Base-by-base conservation (phyloP, 2,329 filamentous ascomycete genomes). In the Cercospora citrullina region DNA sequence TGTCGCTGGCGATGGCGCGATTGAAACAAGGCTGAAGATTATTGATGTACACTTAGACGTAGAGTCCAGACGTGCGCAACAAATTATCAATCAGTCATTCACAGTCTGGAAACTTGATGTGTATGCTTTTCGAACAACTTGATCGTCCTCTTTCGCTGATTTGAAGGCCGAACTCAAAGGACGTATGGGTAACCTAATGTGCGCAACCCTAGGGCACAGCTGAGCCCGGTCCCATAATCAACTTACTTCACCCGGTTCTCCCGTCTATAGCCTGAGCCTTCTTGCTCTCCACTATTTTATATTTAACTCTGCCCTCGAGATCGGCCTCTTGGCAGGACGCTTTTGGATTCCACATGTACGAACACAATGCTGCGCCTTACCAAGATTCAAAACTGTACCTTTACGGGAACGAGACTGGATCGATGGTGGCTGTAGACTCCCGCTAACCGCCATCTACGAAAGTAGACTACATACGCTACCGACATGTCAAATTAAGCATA, bases 91-190 rank as follows among this genome's bases (percentile, higher is more conserved):
- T 28, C 16, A 39, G 16, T 2, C 10, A 3, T 16, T 16, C 48
- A 14, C 23, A 28, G 21, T n/a, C 18, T 9, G 12, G 4, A 16
- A 39, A 14, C 16, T 39, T 0, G 36, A 3, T 4, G 6, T n/a
- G 16, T 7, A n/a, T 39, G 14, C 14, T 5, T 39, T n/a, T 8
- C 2, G 16, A 39, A 39, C 3, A n/a, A 1, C 36, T 8, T n/a
- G 5, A 39, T n/a, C 36, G 36, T n/a, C 14, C n/a, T n/a, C 36
- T 39, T 7, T 39, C 6, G 36, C 36, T 7, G 6, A n/a, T n/a
- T 8, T 0, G 7, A n/a, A 39, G 6, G 2, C 16, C 2, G 3
- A 0, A 1, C 3, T 0, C 36, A 39, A 39, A 4, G 36, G 0
- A 39, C 5, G 36, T 39, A 6, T 39, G 6, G 6, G 16, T n/a